Base-by-base conservation (phyloP, 192 early-diverging fungal genomes). In the Phycomyces blakesleeanus region DNA sequence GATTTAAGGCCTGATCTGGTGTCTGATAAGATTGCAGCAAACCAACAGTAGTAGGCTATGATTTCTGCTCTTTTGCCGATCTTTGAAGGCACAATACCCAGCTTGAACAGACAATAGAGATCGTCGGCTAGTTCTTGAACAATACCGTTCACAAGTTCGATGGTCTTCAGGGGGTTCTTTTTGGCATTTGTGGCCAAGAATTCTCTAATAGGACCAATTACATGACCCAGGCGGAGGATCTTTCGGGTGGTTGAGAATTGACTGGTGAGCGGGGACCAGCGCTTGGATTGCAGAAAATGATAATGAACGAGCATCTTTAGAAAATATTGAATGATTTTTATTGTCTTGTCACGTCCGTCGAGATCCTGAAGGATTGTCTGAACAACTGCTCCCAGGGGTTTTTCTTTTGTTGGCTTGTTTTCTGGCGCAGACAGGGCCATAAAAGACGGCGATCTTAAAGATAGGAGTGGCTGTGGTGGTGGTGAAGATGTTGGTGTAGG, bases 291-390 rank as follows among this genome's bases (percentile, higher is more conserved):
- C 26, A 74, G 27, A 38, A 80, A 61, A 0, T 63, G 47, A 22
- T 74, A 54, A 67, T 80, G 86, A 25, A 93, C 72, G 21, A 89
- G 69, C n/a, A 90, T 65, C 59, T 94, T 94, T 62, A 83, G 67
- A 44, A 78, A 69, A 66, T 94, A 94, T 64, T 94, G 92, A 27
- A 88, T 61, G 26, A 87, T 64, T 59, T 94, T 94, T 57, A 94
- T 76, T 15, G 82, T 76, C 69, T 94, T 94, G 77, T 94, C 93
- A 15, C 93, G 82, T 29, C 93, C 93, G 60, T 94, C 93, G 53
- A 87, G 82, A 18, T 88, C 66, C 21, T 82, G 76, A 9, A 91
- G 76, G 15, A 90, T 68, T 57, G 83, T 82, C 29, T 84, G 80
- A 21, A 92, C 71, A 44, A 87, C 65, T 38, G 51, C 44, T n/a